Evolutionary conservation across 306 rosid genomes (phyloP).

Genomic region (Quercus suber): DNA sequence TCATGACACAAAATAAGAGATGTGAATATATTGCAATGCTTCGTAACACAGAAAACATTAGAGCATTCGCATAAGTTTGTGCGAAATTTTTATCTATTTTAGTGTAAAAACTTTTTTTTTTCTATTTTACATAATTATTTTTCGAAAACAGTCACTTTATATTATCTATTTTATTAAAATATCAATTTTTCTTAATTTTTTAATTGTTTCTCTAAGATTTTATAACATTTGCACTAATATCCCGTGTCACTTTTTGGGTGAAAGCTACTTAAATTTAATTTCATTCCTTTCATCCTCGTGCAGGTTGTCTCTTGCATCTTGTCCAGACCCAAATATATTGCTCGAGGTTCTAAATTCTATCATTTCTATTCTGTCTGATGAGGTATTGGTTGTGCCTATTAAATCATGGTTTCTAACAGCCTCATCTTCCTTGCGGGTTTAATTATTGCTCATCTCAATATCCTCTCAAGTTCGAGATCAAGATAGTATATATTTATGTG

Average conservation of each 20-base stretch:
- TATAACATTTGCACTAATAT: background rate
- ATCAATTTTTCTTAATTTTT: too few relatives aligned
- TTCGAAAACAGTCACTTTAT: too few relatives aligned
- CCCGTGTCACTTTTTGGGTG: constrained; percentile 16
- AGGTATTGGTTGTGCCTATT: constrained; percentile 24
- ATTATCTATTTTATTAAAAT: too few relatives aligned
- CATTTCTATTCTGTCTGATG: constrained; percentile 37
- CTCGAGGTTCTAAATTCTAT: constrained; percentile 37
- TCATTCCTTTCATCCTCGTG: too few relatives aligned
- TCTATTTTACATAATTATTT: too few relatives aligned
- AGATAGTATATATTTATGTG: constrained; percentile 33
- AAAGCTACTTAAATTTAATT: constrained; percentile 25
- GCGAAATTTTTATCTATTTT: too few relatives aligned
- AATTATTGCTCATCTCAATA: background rate
- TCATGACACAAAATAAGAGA: too few relatives aligned
- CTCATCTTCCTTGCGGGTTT: constrained; percentile 11
- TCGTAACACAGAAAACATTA: too few relatives aligned
- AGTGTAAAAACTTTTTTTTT: too few relatives aligned
- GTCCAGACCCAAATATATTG: constrained; percentile 49
- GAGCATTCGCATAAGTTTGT: too few relatives aligned
- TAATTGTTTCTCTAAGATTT: constrained; percentile 13
- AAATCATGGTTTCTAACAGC: background rate
- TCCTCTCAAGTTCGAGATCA: constrained; percentile 48
- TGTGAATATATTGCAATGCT: too few relatives aligned
- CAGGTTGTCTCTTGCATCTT: constrained; percentile 31